Evolutionary conservation across 2,329 filamentous ascomycete species (phyloP), one percentile per base, ranked within the genome.

Genomic region (Colletotrichum somersetense): DNA sequence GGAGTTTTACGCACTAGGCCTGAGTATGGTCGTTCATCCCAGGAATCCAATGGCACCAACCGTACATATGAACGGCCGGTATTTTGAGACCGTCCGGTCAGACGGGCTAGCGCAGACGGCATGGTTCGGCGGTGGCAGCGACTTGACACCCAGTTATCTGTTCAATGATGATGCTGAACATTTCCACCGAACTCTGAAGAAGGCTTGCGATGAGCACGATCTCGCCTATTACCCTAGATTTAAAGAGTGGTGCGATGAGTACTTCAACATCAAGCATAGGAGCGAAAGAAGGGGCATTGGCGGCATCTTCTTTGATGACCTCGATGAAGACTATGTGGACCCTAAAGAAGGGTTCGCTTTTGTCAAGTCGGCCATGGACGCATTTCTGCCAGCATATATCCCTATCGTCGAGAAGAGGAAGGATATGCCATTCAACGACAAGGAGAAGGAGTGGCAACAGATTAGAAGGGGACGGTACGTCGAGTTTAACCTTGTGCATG

Each of bases 171-270:
- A 99, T 81, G 96, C 93, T 40, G 93, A 96, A 69, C 95, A 98
- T 82, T 99, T 98, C 88, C 96, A 98, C 86, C 91, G 90, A 80
- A 94, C 92, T 2, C 92, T 98, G 78, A 98, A 98, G 83, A 90
- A 93, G 50, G 92, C 93, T 26, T 99, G 96, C 83, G 96, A 98
- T 82, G 91, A 92, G 76, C 96, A 98, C 81, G 93, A 97, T 84
- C 93, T 93, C 80, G 88, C 87, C 38, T 98, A 97, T 86, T 99
- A 97, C 81, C 91, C 94, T 16, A 90, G 91, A 63, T 99, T 98
- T 89, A 99, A 99, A 86, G 91, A 92, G 79, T 99, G 96, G 96
- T 98, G 96, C 81, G 96, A 99, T 81, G 91, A 96, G 77, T 99
- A 99, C 85, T 99, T 99, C 84, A 91, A 88, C 85, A 93, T 98